Conservation (phyloP, 2,329 filamentous ascomycete genomes). For the Diaporthe ampelina region DNA sequence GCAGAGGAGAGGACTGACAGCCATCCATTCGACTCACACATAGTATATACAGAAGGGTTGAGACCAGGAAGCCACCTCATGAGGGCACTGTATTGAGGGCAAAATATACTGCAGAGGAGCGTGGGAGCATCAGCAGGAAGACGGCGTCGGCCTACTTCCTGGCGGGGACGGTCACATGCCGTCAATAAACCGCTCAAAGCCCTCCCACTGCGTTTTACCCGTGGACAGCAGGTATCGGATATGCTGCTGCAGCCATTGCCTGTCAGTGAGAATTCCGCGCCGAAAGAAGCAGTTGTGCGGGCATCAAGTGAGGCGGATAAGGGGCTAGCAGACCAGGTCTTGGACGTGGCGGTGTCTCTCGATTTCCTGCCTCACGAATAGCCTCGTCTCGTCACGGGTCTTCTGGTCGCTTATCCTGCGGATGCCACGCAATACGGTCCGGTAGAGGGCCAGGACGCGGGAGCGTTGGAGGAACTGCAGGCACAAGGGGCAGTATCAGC, state of each 20-base stretch:
- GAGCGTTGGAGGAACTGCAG: conserved; percentile 70
- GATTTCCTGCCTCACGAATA: conserved; percentile 72
- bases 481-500: conserved; percentile 9
- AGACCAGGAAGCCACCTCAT: no score
- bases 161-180: conserved; percentile 53
- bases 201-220: conserved; percentile 76
- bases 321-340: conserved; percentile 62
- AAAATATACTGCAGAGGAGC: no score
- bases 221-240: conserved; percentile 75
- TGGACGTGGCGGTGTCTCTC: conserved; percentile 69
- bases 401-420: conserved; percentile 63
- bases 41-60: conserved; percentile 4
- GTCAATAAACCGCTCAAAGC: conserved; percentile 70
- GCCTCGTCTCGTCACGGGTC: conserved; percentile 68
- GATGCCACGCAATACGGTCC: conserved; percentile 69
- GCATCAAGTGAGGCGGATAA: conserved; percentile 33
- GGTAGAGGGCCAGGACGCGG: conserved; percentile 69
- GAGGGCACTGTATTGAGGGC: no score
- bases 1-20: background rate
- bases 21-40: background rate
- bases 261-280: background rate
- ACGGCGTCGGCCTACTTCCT: background rate
- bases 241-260: conserved; percentile 52
- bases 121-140: no score
- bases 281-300: background rate